Evolutionary conservation across 139 green algal species (phyloP), one percentile per base, ranked within the genome.

Genomic region (Coelastrella sp.): DNA sequence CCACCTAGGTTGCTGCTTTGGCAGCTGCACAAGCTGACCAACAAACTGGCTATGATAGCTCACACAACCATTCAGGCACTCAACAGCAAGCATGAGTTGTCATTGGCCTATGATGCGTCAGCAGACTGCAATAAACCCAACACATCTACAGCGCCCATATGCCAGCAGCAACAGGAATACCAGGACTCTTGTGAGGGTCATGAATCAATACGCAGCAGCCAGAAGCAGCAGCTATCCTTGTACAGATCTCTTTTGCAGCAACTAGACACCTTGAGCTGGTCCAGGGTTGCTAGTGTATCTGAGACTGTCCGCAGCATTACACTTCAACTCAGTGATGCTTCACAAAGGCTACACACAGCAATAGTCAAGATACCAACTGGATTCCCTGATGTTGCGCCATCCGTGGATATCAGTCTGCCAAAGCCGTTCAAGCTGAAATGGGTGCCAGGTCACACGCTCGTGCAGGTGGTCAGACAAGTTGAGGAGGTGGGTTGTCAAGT

Each of bases 221-320:
- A 79, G 7, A 21, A 37, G 6, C 71, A 79, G 43, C 45, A 63
- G 43, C 71, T 62, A 13, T 50, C 21, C 13, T 35, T 85, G 15
- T 78, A 72, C 68, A 37, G 19, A 53, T 40, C 57, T 59, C 60
- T 89, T 66, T 60, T 86, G 27, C 40, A 60, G 50, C 78, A 89
- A 45, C 71, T 89, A 15, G 85, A 89, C 45, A 37, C 66, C 0
- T 2, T 89, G 5, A 79, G 85, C 35, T 89, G 85, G 85, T 43
- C 35, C 45, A 74, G 32, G 40, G 40, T 88, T n/a, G 75, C 53
- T 57, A 5, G 53, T 51, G 17, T 48, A 7, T 43, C 75, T 45
- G 8, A 45, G 13, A 53, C 51, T 34, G 23, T 82, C 9, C 35
- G 21, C 21, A 69, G 23, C 23, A 43, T 82, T 5, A 37, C 40